Percentiles rank a stretch among this genome's conserved stretches.
These are phyloP conservation scores for Ascocoryne sarcoides DNA, from an alignment of 2,329 filamentous ascomycete genomes.

Conservation along the genomic window DNA sequence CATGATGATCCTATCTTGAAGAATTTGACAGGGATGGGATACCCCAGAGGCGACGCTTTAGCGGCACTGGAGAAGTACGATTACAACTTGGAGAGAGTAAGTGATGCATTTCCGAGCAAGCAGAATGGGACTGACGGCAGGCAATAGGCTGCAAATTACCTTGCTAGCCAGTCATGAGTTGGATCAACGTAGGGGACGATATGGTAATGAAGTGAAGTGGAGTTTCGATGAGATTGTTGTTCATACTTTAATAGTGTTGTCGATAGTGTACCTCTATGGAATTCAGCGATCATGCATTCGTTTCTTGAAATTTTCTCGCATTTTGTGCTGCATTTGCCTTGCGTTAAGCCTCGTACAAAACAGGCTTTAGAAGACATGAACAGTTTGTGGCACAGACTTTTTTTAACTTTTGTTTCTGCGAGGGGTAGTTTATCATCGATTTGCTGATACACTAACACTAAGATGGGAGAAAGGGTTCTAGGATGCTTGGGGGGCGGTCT, in stretches of 20 bases:
- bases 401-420: too few relatives aligned
- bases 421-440: too few relatives aligned
- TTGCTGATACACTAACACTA: too few relatives aligned
- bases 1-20: conserved; percentile 91
- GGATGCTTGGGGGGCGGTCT: too few relatives aligned
- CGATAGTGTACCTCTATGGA: not conserved
- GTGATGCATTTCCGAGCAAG: conserved; percentile 26
- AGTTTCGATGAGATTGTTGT: not conserved
- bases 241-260: not conserved
- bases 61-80: conserved; percentile 86
- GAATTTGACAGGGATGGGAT: conserved; percentile 84
- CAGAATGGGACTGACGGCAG: conserved; percentile 3
- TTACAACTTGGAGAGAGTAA: conserved; percentile 90
- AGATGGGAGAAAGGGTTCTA: too few relatives aligned
- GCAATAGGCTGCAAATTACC: conserved; percentile 28
- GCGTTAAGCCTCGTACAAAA: too few relatives aligned
- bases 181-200: not conserved
- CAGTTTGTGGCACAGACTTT: too few relatives aligned
- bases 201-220: not conserved
- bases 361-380: too few relatives aligned
- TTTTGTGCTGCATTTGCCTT: too few relatives aligned
- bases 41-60: conserved; percentile 63
- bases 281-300: not conserved
- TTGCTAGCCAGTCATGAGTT: conserved; percentile 26
- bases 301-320: too few relatives aligned